Percentiles rank a stretch among this genome's conserved stretches.
Evolutionary conservation across 148 eudicot genomes (phyloP).

Genomic region (Rhododendron kiyosumense): DNA sequence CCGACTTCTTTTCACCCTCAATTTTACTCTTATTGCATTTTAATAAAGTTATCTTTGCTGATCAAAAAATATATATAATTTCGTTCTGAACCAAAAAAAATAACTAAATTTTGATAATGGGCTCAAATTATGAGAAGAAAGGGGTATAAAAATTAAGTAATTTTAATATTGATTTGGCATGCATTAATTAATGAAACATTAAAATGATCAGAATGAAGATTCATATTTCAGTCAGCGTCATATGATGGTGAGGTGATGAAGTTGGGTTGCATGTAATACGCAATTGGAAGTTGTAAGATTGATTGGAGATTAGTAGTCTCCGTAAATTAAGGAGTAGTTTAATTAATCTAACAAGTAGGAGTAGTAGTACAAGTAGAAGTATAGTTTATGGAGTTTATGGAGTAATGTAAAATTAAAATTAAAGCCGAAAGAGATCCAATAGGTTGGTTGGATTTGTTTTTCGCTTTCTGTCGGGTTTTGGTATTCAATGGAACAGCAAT

Average conservation of each 20-base stretch:
- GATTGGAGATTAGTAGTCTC: neutral
- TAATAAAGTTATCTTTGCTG: neutral
- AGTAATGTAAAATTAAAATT: too few relatives aligned
- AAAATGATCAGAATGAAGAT: neutral
- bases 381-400: too few relatives aligned
- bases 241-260: neutral
- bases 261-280: neutral
- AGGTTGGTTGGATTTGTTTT: neutral
- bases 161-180: neutral
- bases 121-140: neutral
- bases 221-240: neutral
- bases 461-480: neutral
- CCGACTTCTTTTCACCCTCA: neutral
- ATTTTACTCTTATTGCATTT: neutral
- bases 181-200: neutral
- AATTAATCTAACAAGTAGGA: too few relatives aligned
- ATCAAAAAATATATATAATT: too few relatives aligned
- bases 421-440: neutral
- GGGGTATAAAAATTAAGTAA: neutral
- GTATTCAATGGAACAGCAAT: neutral
- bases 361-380: too few relatives aligned
- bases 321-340: too few relatives aligned
- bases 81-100: neutral
- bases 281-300: neutral
- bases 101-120: neutral